Conservation (phyloP, 139 green algal species). For the Penium margaritaceum region DNA sequence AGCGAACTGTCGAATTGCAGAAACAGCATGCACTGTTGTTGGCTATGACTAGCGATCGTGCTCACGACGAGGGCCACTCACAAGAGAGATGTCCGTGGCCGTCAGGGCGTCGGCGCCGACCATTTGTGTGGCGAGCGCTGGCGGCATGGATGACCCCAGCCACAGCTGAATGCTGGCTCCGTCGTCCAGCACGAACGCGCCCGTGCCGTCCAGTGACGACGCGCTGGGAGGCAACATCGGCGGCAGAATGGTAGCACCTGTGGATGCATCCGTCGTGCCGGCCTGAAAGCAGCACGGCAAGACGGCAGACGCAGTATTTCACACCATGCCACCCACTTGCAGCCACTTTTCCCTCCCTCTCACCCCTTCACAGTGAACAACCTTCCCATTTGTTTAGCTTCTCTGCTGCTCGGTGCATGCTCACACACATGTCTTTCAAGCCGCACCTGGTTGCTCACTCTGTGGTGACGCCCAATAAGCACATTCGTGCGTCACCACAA, state of each 20-base stretch:
- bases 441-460: no score
- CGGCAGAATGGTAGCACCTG: constrained; percentile 61
- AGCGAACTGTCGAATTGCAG: no score
- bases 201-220: constrained; percentile 56
- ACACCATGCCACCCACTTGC: background rate
- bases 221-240: constrained; percentile 56
- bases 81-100: background rate
- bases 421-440: no score
- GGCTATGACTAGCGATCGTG: background rate
- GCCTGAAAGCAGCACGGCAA: constrained; percentile 10
- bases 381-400: no score
- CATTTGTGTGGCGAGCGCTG: constrained; percentile 33
- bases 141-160: constrained; percentile 59
- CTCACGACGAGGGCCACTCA: no score
- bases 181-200: constrained; percentile 83
- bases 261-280: constrained; percentile 12
- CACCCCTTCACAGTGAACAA: background rate
- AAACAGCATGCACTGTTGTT: no score
- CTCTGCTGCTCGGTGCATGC: no score
- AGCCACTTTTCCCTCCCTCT: background rate
- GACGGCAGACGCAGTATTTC: background rate
- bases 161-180: constrained; percentile 76
- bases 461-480: no score
- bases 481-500: no score
- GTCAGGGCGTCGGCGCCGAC: constrained; percentile 29